Base-by-base conservation (phyloP, 2,329 filamentous ascomycete species). In the Colletotrichum aenigma region DNA sequence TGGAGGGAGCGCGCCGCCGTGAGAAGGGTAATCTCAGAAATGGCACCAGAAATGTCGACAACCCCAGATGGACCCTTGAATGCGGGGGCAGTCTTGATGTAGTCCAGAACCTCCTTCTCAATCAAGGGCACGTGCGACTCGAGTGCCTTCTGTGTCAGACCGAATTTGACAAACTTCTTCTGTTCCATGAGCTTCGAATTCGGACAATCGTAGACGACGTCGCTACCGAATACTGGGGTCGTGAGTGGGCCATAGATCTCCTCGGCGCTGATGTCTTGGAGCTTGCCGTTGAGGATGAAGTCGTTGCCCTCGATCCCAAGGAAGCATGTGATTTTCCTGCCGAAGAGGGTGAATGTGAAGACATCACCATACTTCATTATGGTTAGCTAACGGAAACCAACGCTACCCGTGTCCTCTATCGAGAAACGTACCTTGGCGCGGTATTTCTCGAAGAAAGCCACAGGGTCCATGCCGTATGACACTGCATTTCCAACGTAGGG, bases 171-270 rank as follows among this genome's bases (percentile, higher is more conserved):
- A 82, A 96, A 95, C 93, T 96, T 97, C 89, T 98, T 98, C 89
- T 98, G 95, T 87, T 98, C 95, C 95, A 98, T 97, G 82, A 98
- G 91, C 86, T 97, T 97, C 74, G 95, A 89, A 83, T 97, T 97
- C 55, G 95, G 95, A 85, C 95, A 97, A 83, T 97, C 95, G 83
- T 97, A 98, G 68, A 97, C 94, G 32, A 98, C 95, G 86, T 96
- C 93, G 80, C 92, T 93, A 79, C 95, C 95, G 83, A 98, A 98
- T 61, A 93, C 91, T 18, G 91, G 91, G 18, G 91, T 92, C 7
- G 91, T 93, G 76, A 98, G 89, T 70, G 94, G 93, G 70, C 91
- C 93, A 86, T 98, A 98, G 78, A 98, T 94, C 81, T 98, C 95
- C 86, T 98, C 96, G 32, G 96, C 96, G 83, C 94, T 96, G 81